Conservation (phyloP, 208 protist genomes). For the Trypanosoma boissoni region DNA sequence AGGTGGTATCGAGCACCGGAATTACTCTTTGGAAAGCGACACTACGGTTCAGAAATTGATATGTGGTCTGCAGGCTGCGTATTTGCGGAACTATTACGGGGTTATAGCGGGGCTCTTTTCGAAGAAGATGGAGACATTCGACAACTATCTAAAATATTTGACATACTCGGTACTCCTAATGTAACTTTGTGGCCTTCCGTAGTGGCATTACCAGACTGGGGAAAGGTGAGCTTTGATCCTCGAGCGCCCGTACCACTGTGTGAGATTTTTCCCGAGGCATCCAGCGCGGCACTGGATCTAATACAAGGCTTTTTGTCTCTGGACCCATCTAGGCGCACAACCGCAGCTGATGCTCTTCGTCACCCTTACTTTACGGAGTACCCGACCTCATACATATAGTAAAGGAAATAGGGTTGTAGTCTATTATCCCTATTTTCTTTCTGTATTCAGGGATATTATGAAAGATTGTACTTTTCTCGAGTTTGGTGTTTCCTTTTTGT, state of each 20-base stretch:
- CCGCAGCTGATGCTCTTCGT: constrained; percentile 43
- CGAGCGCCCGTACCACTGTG: constrained; percentile 37
- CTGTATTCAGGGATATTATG: not conserved
- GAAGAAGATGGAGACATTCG: constrained; percentile 97
- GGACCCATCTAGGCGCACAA: constrained; percentile 44
- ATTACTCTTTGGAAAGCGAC: constrained; percentile 66
- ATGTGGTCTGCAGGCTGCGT: constrained; percentile 92
- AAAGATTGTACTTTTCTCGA: not conserved
- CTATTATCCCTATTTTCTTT: not conserved
- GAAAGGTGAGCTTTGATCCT: constrained; percentile 73
- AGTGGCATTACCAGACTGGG: constrained; percentile 92
- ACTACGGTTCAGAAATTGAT: constrained; percentile 84
- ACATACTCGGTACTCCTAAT: constrained; percentile 96
- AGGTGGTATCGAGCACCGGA: constrained; percentile 91
- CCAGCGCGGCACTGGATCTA: constrained; percentile 43
- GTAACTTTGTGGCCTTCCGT: constrained; percentile 86
- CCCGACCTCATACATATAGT: not conserved
- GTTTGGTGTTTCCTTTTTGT: no score
- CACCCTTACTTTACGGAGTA: constrained; percentile 60
- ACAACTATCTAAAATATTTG: constrained; percentile 95
- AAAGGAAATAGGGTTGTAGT: not conserved
- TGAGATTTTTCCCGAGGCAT: constrained; percentile 65
- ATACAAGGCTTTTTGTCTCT: constrained; percentile 50
- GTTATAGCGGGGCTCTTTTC: constrained; percentile 88
- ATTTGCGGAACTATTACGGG: constrained; percentile 81